These are phyloP conservation scores for Gossypium laxum DNA, from an alignment of 441 rosid genomes.

Conservation along the genomic window DNA sequence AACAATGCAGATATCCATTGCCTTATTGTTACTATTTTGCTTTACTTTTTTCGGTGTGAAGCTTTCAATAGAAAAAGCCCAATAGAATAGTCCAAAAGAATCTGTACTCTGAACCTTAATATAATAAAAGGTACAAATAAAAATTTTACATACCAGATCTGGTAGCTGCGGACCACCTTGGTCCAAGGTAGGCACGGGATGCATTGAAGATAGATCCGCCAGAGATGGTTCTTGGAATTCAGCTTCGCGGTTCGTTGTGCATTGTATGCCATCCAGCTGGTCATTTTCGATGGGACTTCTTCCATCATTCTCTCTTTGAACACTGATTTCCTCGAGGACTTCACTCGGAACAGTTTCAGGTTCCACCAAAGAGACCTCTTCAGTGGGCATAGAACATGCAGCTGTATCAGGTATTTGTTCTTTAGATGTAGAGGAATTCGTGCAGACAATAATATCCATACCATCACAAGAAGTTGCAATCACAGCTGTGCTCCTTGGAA, in stretches of 20 bases:
- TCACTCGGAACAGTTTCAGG: constrained; percentile 2
- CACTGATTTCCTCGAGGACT: not conserved
- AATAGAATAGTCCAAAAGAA: not conserved
- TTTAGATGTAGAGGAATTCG: not conserved
- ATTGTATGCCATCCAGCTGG: constrained; percentile 19
- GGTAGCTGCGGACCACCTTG: constrained; percentile 20
- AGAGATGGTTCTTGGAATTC: constrained; percentile 11
- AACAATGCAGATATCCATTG: not conserved
- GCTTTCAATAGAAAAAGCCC: not conserved
- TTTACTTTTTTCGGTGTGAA: not conserved
- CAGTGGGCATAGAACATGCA: constrained; percentile 2
- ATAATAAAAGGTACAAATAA: not conserved
- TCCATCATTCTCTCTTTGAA: constrained; percentile 17
- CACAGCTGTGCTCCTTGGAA: constrained; percentile 22
- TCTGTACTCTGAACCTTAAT: not conserved
- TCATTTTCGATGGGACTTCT: constrained; percentile 14
- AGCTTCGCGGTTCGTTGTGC: constrained; percentile 18
- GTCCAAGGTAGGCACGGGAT: constrained; percentile 20
- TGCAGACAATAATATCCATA: not conserved
- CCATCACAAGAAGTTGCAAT: constrained; percentile 18
- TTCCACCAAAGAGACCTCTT: constrained; percentile 4
- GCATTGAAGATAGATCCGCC: constrained; percentile 18
- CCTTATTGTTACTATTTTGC: not conserved
- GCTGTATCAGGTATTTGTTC: constrained; percentile 7
- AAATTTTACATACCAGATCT: constrained; percentile 24